Evolutionary conservation across 345 rosid genomes (phyloP), one percentile per base, ranked within the genome.

Genomic region (Lepidium aucheri): DNA sequence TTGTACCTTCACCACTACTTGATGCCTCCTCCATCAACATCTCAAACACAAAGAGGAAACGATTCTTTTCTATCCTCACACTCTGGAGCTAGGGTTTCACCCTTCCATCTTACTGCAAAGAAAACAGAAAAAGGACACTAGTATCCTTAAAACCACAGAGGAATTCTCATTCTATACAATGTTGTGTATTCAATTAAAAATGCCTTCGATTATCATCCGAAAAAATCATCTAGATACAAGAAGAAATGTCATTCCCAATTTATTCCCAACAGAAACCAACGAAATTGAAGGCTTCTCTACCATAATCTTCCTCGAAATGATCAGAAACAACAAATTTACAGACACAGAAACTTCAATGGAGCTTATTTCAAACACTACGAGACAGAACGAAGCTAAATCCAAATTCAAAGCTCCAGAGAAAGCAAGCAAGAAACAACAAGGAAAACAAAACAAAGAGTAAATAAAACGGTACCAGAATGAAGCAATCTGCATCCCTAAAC

Each of bases 11-110:
- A 44, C 81, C 80, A 69, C 77, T 77, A 53, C 72, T 66, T 18
- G 74, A 77, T 43, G 76, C 79, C 65, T 79, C 94, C 24, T 74
- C 84, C 69, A 71, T 66, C 9, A 53, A 68, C 91, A 85, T 90
- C 46, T 59, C 63, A 51, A 46, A 16, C 53, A 45, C 39, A 45
- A 47, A 60, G 32, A 59, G 69, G 72, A 53, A 36, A 66, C 63
- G 17, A 67, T 68, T 28, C 11, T 39, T 39, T 61, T 64, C 60
- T 53, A 46, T 52, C 69, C 58, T 17, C 76, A 59, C 32, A 30
- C 46, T 46, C 30, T 57, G 56, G 38, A 71, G 47, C 77, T 77
- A 78, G 78, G 81, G 79, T 68, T 78, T 68, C 76, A 68, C 49
- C 46, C 43, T 13, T 30, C 60, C 56, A 74, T 38, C 22, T 52